Percentiles rank a stretch among this genome's conserved stretches.
phyloP scores from a whole-genome alignment of 345 rosid species.

The Litchi chinensis region DNA sequence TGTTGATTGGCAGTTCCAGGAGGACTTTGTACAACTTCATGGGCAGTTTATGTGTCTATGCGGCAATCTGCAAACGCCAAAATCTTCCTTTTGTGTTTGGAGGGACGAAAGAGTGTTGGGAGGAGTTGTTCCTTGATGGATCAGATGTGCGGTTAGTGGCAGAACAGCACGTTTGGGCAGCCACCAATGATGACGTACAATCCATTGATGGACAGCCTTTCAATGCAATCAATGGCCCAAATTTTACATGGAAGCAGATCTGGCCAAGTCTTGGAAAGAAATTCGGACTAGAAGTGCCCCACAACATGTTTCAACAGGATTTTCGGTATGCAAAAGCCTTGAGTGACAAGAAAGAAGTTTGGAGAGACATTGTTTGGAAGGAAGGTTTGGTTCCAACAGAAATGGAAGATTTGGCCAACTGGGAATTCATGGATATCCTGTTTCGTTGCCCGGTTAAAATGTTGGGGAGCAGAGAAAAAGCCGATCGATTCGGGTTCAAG shows the following conservation, averaged over 20 bases:
- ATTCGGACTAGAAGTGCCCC: conserved; percentile 49
- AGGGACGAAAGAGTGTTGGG: conserved; percentile 85
- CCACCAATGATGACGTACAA: conserved; percentile 44
- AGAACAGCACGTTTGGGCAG: conserved; percentile 80
- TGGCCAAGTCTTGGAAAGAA: conserved; percentile 68
- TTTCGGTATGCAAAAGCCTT: conserved; percentile 52
- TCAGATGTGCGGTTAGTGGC: conserved; percentile 78
- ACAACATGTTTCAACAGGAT: conserved; percentile 46
- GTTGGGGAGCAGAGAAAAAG: conserved; percentile 71
- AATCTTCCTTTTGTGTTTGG: conserved; percentile 87
- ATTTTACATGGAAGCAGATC: conserved; percentile 83
- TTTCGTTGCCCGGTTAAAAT: conserved; percentile 71
- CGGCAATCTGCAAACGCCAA: conserved; percentile 59
- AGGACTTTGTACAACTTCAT: conserved; percentile 68
- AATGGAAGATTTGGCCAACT: conserved; percentile 77
- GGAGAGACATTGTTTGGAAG: conserved; percentile 66
- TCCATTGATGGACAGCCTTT: conserved; percentile 59
- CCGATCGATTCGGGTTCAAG: conserved; percentile 63
- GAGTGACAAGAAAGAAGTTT: conserved; percentile 50
- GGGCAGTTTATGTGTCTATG: conserved; percentile 82
- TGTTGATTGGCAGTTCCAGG: conserved; percentile 67
- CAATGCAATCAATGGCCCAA: conserved; percentile 66
- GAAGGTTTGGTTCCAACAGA: conserved; percentile 54
- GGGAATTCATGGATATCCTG: conserved; percentile 73
- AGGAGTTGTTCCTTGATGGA: conserved; percentile 72